Evolutionary conservation across 2,329 filamentous ascomycete species (phyloP).

Genomic region (Botrytis tulipae): DNA sequence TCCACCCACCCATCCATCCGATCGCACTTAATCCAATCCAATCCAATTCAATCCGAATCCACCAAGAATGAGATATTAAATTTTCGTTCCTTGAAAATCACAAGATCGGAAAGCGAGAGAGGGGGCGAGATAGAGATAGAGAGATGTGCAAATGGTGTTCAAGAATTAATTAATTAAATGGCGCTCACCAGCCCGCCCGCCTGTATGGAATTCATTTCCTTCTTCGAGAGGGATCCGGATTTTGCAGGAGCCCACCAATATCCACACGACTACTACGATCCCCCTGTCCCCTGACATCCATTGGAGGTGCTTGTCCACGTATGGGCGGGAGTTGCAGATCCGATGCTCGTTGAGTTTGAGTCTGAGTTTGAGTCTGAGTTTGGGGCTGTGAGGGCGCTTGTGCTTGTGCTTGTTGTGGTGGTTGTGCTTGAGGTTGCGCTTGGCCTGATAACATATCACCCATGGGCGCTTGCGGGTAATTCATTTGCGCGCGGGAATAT

Average conservation of each 20-base stretch:
- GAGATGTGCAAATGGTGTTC: not conserved
- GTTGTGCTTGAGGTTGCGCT: slow-evolving; percentile 41
- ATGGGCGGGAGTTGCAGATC: slow-evolving; percentile 46
- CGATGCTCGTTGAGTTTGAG: slow-evolving; percentile 42
- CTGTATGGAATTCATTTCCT: not conserved
- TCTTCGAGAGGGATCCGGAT: slow-evolving; percentile 43
- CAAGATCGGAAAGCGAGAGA: not conserved
- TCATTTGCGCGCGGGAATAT: slow-evolving; percentile 41
- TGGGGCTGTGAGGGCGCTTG: slow-evolving; percentile 40
- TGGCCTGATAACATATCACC: slow-evolving; percentile 47
- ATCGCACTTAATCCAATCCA: not conserved
- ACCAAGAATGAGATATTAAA: not conserved
- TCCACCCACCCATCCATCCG: not conserved
- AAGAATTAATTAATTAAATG: not conserved
- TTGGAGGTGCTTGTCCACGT: slow-evolving; percentile 33
- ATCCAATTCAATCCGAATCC: not conserved
- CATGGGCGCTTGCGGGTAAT: slow-evolving; percentile 52
- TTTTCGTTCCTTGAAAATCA: not conserved
- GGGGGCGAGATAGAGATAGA: not conserved
- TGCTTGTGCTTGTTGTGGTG: slow-evolving; percentile 42
- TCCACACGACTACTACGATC: slow-evolving; percentile 56
- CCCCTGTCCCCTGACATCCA: slow-evolving; percentile 43
- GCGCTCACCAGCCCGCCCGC: too few relatives aligned
- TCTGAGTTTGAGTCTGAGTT: slow-evolving; percentile 43
- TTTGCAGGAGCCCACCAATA: slow-evolving; percentile 62